Evolutionary conservation across 306 rosid species (phyloP).

Genomic region (Fragaria nilgerrensis): DNA sequence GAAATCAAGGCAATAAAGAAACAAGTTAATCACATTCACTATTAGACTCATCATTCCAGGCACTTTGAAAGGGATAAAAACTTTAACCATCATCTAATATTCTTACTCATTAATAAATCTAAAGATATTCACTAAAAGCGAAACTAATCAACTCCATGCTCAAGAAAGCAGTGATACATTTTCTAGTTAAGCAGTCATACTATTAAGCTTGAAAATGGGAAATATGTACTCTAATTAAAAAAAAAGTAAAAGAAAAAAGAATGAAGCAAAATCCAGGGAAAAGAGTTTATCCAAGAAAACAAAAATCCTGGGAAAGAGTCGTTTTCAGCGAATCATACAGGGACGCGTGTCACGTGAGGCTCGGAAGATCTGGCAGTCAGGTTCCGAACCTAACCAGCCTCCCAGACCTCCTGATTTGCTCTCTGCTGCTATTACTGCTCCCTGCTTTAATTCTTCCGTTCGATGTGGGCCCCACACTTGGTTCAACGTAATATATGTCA

Average conservation of each 20-base stretch:
- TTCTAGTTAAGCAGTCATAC: not conserved
- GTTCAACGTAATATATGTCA: constrained; percentile 4
- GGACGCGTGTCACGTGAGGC: constrained; percentile 23
- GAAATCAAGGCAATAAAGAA: not conserved
- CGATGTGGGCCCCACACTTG: constrained; percentile 26
- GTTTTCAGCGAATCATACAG: not conserved
- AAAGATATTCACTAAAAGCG: too few relatives aligned
- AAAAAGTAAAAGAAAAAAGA: not conserved
- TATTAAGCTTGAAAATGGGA: too few relatives aligned
- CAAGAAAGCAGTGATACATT: not conserved
- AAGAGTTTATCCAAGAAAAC: not conserved
- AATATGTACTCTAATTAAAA: not conserved
- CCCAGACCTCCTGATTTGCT: constrained; percentile 18
- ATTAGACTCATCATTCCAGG: not conserved
- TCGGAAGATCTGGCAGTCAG: constrained; percentile 29
- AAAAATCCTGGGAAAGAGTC: constrained; percentile 1
- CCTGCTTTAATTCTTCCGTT: not conserved
- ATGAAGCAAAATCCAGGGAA: not conserved
- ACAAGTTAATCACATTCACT: not conserved
- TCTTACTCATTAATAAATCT: too few relatives aligned
- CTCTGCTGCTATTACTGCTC: not conserved
- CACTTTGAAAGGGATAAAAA: not conserved
- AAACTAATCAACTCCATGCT: not conserved
- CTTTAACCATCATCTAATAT: not conserved
- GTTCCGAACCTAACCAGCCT: constrained; percentile 17